Evolutionary conservation across 202 grass and related monocot genomes (phyloP).

Genomic region (Zoysia matrella): DNA sequence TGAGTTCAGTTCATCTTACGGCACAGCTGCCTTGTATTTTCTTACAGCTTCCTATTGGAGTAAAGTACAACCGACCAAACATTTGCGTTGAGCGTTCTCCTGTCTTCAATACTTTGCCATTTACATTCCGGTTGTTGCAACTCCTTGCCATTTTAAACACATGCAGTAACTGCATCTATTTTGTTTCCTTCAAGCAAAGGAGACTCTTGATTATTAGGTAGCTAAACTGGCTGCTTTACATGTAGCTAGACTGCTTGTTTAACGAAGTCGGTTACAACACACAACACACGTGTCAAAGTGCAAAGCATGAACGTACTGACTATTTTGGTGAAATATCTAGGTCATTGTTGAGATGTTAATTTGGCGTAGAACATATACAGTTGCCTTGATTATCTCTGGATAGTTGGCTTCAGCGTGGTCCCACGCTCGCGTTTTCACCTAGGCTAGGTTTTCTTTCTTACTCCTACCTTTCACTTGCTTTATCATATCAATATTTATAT

Average conservation of each 20-base stretch:
- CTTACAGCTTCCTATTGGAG: constrained; percentile 35
- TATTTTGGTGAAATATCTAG: constrained; percentile 18
- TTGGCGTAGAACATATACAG: background rate
- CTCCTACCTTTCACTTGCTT: too few species aligned
- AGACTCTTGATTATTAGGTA: constrained; percentile 24
- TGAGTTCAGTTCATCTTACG: background rate
- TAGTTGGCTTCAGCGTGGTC: background rate
- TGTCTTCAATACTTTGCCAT: constrained; percentile 38
- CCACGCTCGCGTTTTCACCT: too few species aligned
- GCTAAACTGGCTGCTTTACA: constrained; percentile 11
- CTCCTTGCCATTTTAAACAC: constrained; percentile 39
- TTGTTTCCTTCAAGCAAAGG: constrained; percentile 40
- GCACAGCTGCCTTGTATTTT: constrained; percentile 32
- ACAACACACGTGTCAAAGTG: background rate
- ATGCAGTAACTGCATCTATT: constrained; percentile 38
- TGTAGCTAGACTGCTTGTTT: background rate
- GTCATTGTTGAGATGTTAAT: constrained; percentile 13
- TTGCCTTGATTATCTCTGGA: background rate
- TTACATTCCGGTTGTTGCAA: constrained; percentile 35
- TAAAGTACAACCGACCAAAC: constrained; percentile 48
- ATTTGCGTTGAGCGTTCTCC: constrained; percentile 23
- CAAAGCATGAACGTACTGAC: background rate
- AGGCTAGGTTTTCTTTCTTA: too few species aligned
- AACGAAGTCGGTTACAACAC: constrained; percentile 35
- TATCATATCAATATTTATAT: too few species aligned